Base-by-base conservation (phyloP, 2,329 filamentous ascomycete genomes). In the Ambrosiella beaveri region DNA sequence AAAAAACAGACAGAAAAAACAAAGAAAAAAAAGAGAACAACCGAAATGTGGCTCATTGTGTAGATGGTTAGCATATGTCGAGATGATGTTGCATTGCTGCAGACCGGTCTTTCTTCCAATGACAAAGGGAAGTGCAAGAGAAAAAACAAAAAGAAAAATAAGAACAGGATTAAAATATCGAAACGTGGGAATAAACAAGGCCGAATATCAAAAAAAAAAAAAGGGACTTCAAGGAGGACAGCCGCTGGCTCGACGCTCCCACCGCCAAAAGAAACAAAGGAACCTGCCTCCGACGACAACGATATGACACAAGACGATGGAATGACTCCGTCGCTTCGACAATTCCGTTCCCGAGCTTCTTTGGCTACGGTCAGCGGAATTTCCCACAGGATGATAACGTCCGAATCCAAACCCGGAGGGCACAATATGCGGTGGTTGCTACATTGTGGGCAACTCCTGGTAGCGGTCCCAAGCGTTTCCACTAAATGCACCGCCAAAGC, bases 371-470 rank as follows among this genome's bases (percentile, higher is more conserved):
- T 35, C 12, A 35, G 40, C 36, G 41, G 72, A 74, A 63, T 74
- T 75, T 64, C 72, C 72, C 67, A 71, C 71, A 64, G 73, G 72
- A 66, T 72, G 73, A 66, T 39, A 19, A 38, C 38, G 69, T 66
- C 69, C 70, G 68, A 71, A 68, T 67, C 68, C 70, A 63, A 72
- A 27, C 27, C 27, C 27, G 27, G 27, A 27, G 27, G 27, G 27
- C 27, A 27, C 27, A 27, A 2, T 27, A 27, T 27, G 67, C 68
- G 71, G 66, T 80, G 76, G 71, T 80, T 79, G 76, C 86, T 86
- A 96, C 76, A 95, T 95, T 64, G 85, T 89, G 62, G 87, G 84
- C 64, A 87, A 79, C 70, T 91, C 87, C 67, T 86, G 85, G 69
- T 86, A 88, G 65, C 85, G 78, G 69, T 87, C 88, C 87, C 88